Percentiles rank a stretch among this genome's conserved stretches.
phyloP scores from a whole-genome alignment of 129 eudicot genomes.

The Silybum marianum region DNA sequence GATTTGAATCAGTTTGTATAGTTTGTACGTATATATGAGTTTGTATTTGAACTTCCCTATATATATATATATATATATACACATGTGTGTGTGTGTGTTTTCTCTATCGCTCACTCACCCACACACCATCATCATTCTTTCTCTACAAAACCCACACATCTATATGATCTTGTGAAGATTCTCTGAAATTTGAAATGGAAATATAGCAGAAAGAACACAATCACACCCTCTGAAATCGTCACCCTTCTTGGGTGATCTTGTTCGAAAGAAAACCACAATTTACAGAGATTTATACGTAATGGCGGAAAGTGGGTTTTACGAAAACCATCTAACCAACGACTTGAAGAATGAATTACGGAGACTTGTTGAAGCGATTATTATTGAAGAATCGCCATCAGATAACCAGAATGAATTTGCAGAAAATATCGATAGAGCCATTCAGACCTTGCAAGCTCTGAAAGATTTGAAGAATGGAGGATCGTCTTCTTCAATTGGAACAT shows the following conservation, averaged over 20 bases:
- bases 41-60: too few relatives aligned
- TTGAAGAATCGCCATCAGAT: constrained; percentile 26
- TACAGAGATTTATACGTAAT: constrained; percentile 21
- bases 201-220: background rate
- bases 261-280: background rate
- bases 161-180: too few relatives aligned
- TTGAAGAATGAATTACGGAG: constrained; percentile 69
- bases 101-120: too few relatives aligned
- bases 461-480: constrained; percentile 52
- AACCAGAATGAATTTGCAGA: constrained; percentile 45
- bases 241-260: constrained; percentile 3
- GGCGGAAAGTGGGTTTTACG: constrained; percentile 68
- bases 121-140: too few relatives aligned
- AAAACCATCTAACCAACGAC: constrained; percentile 48
- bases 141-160: too few relatives aligned
- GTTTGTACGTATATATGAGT: too few relatives aligned
- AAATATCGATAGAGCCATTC: constrained; percentile 62
- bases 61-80: too few relatives aligned
- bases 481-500: constrained; percentile 25
- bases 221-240: constrained; percentile 5
- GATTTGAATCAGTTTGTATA: too few relatives aligned
- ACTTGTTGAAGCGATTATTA: constrained; percentile 55
- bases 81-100: too few relatives aligned
- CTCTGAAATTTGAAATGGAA: too few relatives aligned
- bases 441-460: constrained; percentile 43